These are phyloP conservation scores for Pharus latifolius DNA, from an alignment of 176 grass and related monocot genomes.

Conservation along the genomic window DNA sequence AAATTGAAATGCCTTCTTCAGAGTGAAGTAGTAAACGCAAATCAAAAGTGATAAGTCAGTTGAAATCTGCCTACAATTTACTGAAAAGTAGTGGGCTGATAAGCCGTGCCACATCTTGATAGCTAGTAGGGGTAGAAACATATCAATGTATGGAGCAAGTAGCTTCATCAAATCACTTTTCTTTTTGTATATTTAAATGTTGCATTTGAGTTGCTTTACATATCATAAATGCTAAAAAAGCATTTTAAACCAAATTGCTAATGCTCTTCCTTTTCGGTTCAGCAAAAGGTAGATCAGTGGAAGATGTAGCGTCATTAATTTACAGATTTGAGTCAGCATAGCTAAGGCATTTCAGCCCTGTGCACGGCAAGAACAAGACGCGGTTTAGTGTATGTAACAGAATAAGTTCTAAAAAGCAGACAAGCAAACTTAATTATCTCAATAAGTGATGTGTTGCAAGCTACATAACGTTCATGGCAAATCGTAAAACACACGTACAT, in stretches of 20 bases:
- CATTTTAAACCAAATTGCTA: background rate
- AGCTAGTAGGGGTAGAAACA: background rate
- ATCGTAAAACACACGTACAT: background rate
- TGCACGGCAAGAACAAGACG: background rate
- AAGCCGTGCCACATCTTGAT: slow-evolving; percentile 34
- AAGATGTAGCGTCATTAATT: background rate
- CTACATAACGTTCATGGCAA: background rate
- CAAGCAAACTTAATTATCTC: background rate
- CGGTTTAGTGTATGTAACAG: no score
- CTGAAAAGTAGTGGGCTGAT: background rate
- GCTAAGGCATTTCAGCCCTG: background rate
- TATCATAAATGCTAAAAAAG: background rate
- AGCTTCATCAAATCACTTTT: background rate
- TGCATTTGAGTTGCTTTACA: background rate
- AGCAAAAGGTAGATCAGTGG: background rate
- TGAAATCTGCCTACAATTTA: slow-evolving; percentile 4
- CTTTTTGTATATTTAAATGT: background rate
- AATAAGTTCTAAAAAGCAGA: no score
- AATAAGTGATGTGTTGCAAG: background rate
- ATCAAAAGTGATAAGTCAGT: slow-evolving; percentile 14
- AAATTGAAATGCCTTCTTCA: slow-evolving; percentile 20
- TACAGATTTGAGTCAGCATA: background rate
- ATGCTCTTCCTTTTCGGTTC: background rate
- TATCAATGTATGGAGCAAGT: background rate
- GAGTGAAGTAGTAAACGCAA: background rate